Evolutionary conservation across 139 green algal species (phyloP), one percentile per base, ranked within the genome.

Genomic region (Ulvella scutata): DNA sequence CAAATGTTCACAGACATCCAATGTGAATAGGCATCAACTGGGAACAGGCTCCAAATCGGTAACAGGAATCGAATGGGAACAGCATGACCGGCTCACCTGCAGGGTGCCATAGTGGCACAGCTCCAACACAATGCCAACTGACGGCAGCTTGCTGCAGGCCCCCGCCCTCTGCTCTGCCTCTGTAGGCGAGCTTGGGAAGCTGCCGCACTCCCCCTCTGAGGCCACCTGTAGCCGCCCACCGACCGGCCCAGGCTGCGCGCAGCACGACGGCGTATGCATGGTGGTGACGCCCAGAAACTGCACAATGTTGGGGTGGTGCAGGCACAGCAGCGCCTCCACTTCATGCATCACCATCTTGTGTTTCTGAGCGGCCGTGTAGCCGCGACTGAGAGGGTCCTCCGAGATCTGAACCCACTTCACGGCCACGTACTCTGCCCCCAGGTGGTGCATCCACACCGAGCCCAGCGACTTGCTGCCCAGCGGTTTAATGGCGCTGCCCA

Each of bases 371-470:
- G 51, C 51, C 17, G 51, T 67, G 51, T 67, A 67, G 6, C 51
- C 51, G 13, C 51, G 51, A n/a, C 51, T 26, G n/a, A 29, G 9
- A n/a, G 20, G 13, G 20, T 67, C 51, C 7, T 67, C 51, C 51
- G 31, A n/a, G 20, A 67, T 67, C 51, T n/a, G 31, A 7, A 67
- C 33, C 51, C 51, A 67, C 51, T 67, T 67, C 51, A 67, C 51
- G 7, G 51, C 51, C 51, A 67, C 51, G n/a, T 36, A 26, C 51
- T 67, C 51, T 26, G n/a, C 7, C 51, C 51, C 51, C 13, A 67
- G 51, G 51, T 67, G 51, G 51, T 67, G 51, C 51, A 67, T 67
- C 51, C 51, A 67, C 51, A 67, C 51, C 51, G 51, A 67, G 13
- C 51, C 51, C 17, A 67, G 51, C 9, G 51, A 67, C 51, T 67